Percentiles rank a stretch among this genome's conserved stretches.
These are phyloP conservation scores for Mallotus nudiflorus DNA, from an alignment of 345 rosid species.

Conservation along the genomic window DNA sequence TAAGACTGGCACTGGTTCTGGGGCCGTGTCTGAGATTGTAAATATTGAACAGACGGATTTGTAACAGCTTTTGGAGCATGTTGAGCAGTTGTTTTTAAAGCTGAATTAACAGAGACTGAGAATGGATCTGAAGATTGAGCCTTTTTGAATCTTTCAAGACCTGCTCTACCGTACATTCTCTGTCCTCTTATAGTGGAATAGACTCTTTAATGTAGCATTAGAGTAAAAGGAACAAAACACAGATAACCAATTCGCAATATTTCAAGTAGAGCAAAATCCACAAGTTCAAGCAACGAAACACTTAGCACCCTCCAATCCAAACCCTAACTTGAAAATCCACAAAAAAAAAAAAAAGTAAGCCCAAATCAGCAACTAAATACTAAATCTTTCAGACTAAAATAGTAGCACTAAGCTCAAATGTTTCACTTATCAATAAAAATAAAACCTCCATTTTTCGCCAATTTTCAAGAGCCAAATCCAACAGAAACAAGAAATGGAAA, in stretches of 20 bases:
- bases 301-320: slow-evolving; percentile 1
- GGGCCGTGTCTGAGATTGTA: slow-evolving; percentile 31
- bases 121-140: slow-evolving; percentile 90
- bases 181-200: slow-evolving; percentile 1
- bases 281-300: not conserved
- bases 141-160: slow-evolving; percentile 86
- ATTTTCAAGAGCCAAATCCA: not conserved
- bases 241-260: slow-evolving; percentile 10
- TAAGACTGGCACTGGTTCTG: slow-evolving; percentile 30
- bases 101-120: slow-evolving; percentile 57
- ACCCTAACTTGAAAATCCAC: slow-evolving; percentile 19
- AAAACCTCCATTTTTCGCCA: not conserved
- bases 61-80: slow-evolving; percentile 25
- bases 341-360: not conserved
- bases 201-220: not conserved
- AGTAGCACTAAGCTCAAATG: not conserved
- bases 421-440: not conserved
- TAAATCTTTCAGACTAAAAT: not conserved
- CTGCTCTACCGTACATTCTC: slow-evolving; percentile 87
- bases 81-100: slow-evolving; percentile 34
- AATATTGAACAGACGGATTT: slow-evolving; percentile 28
- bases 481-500: not conserved
- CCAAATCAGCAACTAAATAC: not conserved
- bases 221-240: not conserved
- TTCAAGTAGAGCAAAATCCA: slow-evolving; percentile 8